These are phyloP conservation scores for Breynia disticha DNA, from an alignment of 441 rosid genomes.

Conservation along the genomic window DNA sequence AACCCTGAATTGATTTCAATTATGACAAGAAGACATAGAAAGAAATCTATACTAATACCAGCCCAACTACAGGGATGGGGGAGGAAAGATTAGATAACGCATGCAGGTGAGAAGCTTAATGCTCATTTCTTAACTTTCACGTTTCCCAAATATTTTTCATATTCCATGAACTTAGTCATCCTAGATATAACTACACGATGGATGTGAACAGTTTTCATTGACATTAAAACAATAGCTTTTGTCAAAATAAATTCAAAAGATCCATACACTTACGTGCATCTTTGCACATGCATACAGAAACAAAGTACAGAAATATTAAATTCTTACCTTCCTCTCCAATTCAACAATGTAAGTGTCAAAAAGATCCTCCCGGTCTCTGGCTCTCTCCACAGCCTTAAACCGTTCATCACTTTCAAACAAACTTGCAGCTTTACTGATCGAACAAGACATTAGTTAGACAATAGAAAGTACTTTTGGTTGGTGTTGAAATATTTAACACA, in stretches of 20 bases:
- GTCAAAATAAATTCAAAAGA: neutral
- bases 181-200: neutral
- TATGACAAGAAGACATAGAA: neutral
- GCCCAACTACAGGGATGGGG: no score
- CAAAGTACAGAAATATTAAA: neutral
- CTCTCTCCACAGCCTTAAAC: slow-evolving; percentile 84
- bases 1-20: neutral
- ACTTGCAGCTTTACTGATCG: slow-evolving; percentile 64
- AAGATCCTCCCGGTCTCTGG: slow-evolving; percentile 82
- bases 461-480: neutral
- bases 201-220: neutral
- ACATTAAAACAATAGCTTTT: neutral
- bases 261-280: neutral
- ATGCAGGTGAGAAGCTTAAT: no score
- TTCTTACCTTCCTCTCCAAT: slow-evolving; percentile 73
- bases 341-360: slow-evolving; percentile 73
- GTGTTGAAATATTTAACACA: slow-evolving; percentile 2
- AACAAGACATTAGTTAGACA: neutral
- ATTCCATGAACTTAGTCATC: no score
- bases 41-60: no score
- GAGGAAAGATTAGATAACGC: no score
- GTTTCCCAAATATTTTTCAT: no score
- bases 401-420: slow-evolving; percentile 92
- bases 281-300: slow-evolving; percentile 3
- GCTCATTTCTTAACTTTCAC: no score